Conservation (phyloP, 1,284 basidiomycete species). For the Cutaneotrichosporon sp. region DNA sequence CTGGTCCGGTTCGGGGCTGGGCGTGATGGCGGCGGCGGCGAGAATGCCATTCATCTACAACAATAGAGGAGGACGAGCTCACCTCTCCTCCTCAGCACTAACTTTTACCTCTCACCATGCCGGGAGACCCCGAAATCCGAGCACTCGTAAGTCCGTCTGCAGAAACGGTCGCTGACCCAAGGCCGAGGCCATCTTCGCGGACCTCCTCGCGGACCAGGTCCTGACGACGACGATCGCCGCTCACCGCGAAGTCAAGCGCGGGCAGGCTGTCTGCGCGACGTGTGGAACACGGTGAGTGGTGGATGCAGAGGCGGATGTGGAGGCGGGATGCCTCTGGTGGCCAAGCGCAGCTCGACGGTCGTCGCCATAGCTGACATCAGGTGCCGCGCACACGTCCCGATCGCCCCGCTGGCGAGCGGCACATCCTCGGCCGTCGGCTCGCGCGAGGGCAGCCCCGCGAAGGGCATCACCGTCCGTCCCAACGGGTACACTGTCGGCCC, state of each 20-base stretch:
- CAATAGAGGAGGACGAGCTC: constrained; percentile 1
- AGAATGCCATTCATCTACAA: background rate
- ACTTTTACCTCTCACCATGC: constrained; percentile 11
- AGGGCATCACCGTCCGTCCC: constrained; percentile 15
- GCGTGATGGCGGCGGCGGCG: background rate
- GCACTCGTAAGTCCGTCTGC: constrained; percentile 10
- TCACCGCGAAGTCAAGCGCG: constrained; percentile 47
- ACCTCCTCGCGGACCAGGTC: constrained; percentile 42
- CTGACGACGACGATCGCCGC: constrained; percentile 41
- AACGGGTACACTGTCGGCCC: constrained; percentile 44
- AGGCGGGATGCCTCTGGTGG: too few species aligned
- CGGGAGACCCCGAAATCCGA: constrained; percentile 17
- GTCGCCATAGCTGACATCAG: constrained; percentile 13
- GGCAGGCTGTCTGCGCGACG: constrained; percentile 27
- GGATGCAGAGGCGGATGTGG: too few species aligned
- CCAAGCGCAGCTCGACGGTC: background rate
- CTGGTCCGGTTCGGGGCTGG: too few species aligned
- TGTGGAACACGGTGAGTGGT: constrained; percentile 44
- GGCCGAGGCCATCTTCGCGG: constrained; percentile 40
- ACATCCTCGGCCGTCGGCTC: constrained; percentile 22
- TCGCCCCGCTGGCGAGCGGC: constrained; percentile 13
- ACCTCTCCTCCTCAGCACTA: background rate
- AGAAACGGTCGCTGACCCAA: constrained; percentile 17
- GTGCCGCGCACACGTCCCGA: constrained; percentile 22
- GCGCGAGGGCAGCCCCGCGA: constrained; percentile 25